phyloP scores from a whole-genome alignment of 306 rosid genomes.

The Cucurbita ficifolia region DNA sequence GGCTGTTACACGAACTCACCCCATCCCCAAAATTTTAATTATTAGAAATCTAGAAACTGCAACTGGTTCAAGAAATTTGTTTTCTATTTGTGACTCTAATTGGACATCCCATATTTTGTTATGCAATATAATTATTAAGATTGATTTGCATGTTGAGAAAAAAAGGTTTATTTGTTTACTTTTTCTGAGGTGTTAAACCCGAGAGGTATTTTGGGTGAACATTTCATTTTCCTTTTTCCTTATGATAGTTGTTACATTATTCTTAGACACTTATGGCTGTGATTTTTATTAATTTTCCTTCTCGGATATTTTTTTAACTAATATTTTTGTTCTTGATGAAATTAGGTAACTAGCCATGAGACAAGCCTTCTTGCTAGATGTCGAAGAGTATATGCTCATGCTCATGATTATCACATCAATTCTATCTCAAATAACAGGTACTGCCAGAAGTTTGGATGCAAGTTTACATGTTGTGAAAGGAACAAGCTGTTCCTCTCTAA shows the following conservation, averaged over 20 bases:
- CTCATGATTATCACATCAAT: conserved; percentile 16
- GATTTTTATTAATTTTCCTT: neutral
- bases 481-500: neutral
- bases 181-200: neutral
- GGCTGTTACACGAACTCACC: neutral
- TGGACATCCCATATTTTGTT: neutral
- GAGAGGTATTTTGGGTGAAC: neutral
- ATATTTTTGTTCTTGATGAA: neutral
- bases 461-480: neutral
- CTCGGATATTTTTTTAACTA: neutral
- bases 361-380: conserved; percentile 11
- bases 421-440: conserved; percentile 18
- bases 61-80: neutral
- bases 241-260: neutral
- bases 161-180: neutral
- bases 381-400: conserved; percentile 13
- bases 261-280: neutral
- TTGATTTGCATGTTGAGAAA: neutral
- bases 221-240: neutral
- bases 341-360: conserved; percentile 13
- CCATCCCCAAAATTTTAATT: neutral
- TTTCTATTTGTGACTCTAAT: neutral
- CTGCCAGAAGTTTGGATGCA: conserved; percentile 2
- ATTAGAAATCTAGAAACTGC: neutral
- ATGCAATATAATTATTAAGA: neutral